These are phyloP conservation scores for Hibiscus syriacus DNA, from an alignment of 345 rosid genomes.

Conservation along the genomic window DNA sequence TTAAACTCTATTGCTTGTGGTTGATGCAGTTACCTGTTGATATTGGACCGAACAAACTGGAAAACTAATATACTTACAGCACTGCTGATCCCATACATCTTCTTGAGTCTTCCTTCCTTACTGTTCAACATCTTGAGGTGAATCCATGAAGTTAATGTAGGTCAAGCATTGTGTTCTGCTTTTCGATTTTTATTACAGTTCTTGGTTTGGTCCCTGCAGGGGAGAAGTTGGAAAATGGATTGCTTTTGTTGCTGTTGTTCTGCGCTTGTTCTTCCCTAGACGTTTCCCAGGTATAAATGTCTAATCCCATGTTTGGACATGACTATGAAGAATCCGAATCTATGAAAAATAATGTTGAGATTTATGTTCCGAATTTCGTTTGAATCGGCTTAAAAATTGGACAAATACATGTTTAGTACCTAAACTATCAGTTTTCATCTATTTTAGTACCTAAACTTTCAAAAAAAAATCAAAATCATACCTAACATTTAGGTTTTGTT, in stretches of 20 bases:
- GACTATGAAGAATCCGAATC: too few species aligned
- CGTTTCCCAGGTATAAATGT: constrained; percentile 51
- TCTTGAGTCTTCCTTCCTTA: constrained; percentile 70
- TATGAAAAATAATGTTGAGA: too few species aligned
- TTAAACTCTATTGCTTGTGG: background rate
- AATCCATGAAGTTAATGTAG: constrained; percentile 1
- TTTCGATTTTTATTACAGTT: background rate
- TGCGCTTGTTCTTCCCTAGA: constrained; percentile 82
- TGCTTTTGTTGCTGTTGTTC: constrained; percentile 57
- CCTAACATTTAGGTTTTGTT: too few species aligned
- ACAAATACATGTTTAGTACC: too few species aligned
- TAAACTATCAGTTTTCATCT: too few species aligned
- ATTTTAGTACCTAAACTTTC: too few species aligned
- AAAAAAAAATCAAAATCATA: too few species aligned
- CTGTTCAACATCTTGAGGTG: constrained; percentile 65
- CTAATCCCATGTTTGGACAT: constrained; percentile 1
- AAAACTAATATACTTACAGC: constrained; percentile 71
- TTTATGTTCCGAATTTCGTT: too few species aligned
- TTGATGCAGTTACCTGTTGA: constrained; percentile 66
- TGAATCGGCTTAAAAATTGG: too few species aligned
- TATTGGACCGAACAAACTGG: constrained; percentile 92
- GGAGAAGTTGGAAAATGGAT: constrained; percentile 86
- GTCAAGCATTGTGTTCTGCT: background rate
- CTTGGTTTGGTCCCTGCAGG: constrained; percentile 23
- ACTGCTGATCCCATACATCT: constrained; percentile 75